A percentile compares a stretch with the other conserved stretches of the same genome.
phyloP scores from a whole-genome alignment of 257 asterid species.

The Parsonsia alboflavescens region DNA sequence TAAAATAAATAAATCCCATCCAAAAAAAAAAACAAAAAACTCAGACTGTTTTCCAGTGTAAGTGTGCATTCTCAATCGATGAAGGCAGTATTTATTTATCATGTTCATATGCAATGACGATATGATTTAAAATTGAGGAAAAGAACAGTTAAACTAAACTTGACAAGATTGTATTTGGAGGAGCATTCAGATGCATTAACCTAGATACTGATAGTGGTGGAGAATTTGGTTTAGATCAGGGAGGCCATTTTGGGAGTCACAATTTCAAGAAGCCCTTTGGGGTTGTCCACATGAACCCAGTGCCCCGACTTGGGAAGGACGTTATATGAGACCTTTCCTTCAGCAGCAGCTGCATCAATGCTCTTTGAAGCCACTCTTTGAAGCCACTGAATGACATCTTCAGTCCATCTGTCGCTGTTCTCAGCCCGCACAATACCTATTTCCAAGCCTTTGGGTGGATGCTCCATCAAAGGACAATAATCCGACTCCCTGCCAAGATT shows the following conservation, averaged over 20 bases:
- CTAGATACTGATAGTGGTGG: too few species aligned
- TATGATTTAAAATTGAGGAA: too few species aligned
- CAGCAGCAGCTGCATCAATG: conserved; percentile 25
- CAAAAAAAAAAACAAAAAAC: background rate
- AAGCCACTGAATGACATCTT: conserved; percentile 50
- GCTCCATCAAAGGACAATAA: conserved; percentile 64
- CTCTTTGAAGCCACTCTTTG: conserved; percentile 35
- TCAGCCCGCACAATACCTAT: conserved; percentile 69
- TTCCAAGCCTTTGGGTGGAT: conserved; percentile 69
- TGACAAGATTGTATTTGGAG: too few species aligned
- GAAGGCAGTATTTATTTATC: too few species aligned
- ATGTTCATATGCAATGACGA: too few species aligned
- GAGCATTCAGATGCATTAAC: too few species aligned
- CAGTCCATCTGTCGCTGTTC: conserved; percentile 80
- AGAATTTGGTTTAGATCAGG: conserved; percentile 29
- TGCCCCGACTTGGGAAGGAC: conserved; percentile 82
- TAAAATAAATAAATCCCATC: background rate
- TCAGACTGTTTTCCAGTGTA: too few species aligned
- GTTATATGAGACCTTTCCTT: conserved; percentile 56
- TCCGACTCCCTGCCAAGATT: conserved; percentile 54
- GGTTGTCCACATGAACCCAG: conserved; percentile 98
- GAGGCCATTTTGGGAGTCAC: conserved; percentile 69
- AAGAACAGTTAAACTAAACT: too few species aligned
- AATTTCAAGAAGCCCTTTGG: conserved; percentile 81
- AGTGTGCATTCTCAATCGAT: too few species aligned